A percentile compares a stretch with the other conserved stretches of the same genome.
Conservation (phyloP, 305 asterid genomes). For the Fraxinus velutina region DNA sequence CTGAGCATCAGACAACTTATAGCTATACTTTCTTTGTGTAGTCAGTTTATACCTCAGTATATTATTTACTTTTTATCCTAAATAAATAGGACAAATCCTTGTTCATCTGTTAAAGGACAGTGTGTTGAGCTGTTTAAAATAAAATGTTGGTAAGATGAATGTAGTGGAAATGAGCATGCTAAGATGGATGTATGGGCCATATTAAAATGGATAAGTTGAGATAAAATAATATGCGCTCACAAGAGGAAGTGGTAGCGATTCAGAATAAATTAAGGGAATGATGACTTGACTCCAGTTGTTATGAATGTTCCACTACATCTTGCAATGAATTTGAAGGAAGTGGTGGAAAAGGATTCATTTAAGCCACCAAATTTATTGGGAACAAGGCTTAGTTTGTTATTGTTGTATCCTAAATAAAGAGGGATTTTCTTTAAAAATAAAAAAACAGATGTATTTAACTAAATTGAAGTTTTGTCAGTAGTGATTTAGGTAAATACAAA, state of each 20-base stretch:
- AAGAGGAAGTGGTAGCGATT: background rate
- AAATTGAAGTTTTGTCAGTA: background rate
- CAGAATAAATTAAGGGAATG: background rate
- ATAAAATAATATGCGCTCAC: background rate
- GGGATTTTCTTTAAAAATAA: background rate
- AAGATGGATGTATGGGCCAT: background rate
- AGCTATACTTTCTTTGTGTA: background rate
- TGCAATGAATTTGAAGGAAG: background rate
- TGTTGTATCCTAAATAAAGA: background rate
- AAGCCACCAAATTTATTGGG: background rate
- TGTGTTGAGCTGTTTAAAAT: background rate
- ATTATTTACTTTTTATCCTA: background rate
- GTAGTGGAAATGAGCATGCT: background rate
- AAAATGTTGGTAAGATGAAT: background rate
- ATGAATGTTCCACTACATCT: background rate
- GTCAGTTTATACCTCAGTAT: background rate
- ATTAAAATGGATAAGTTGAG: background rate
- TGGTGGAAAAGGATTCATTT: background rate
- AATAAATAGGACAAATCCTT: background rate
- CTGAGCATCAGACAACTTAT: background rate
- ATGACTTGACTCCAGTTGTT: background rate
- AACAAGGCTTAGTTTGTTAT: background rate
- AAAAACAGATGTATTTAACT: background rate
- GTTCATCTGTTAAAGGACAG: background rate
- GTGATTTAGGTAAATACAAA: background rate